Base-by-base conservation (phyloP, 1,139 yeast genomes). In the Diutina neorugosa region DNA sequence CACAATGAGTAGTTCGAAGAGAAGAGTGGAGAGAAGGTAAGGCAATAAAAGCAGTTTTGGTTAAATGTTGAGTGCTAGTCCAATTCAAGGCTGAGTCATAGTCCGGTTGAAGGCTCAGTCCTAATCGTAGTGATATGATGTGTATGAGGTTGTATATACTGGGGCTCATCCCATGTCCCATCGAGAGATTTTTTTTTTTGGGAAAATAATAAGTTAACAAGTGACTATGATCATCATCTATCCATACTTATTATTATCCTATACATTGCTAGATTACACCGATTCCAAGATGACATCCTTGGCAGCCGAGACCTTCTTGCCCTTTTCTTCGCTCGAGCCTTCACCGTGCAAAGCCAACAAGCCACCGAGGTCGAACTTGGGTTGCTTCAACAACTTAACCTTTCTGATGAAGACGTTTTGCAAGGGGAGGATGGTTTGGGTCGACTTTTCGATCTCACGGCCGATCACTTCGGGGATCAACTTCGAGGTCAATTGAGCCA, bases 321-420 rank as follows among this genome's bases (percentile, higher is more conserved):
- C 96, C 76, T 87, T 82, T 71, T 86, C 93, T 70, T 86, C 93
- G 63, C 78, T 55, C 60, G 87, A 73, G 68, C 81, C 84, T 78
- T 86, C 96, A 74, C 96, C 96, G 82, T 87, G 96, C 70, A 87
- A 83, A 67, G 95, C 83, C 72, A 87, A 78, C 71, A 87, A 81
- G 68, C 89, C 76, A 77, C 94, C 94, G 70, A 87, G 81, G 75
- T 86, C 95, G 77, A 86, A 84, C 80, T 86, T 86, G 71, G 95
- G 95, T 77, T 84, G 90, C 78, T 86, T 86, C 76, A 86, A 84
- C 73, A 86, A 80, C 81, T 86, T 86, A 66, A 87, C 94, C 81
- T 86, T 86, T 80, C 94, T 86, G 71, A 87, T 83, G 82, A 85
- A 89, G 68, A 86, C 91, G 78, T 86, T 86, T 77, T 87, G 95